Conservation (phyloP, 2,329 filamentous ascomycete genomes). For the Cytospora piceae region DNA sequence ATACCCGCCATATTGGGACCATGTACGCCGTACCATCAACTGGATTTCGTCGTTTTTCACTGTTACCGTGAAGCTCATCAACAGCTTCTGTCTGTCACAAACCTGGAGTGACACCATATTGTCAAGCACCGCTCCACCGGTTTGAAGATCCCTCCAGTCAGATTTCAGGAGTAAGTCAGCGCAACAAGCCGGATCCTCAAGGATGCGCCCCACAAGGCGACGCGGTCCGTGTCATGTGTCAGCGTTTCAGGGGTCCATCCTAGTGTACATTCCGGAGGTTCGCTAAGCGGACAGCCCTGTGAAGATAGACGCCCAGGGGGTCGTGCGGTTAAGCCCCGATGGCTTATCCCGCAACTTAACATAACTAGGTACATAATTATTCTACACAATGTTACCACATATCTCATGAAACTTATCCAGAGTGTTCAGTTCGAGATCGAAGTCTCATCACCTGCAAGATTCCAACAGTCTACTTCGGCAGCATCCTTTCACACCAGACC, state of each 20-base stretch:
- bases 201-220: background rate
- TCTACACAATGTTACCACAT: too few species aligned
- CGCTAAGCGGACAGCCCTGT: background rate
- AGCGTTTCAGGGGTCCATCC: background rate
- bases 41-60: background rate
- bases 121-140: background rate
- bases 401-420: too few species aligned
- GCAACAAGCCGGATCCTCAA: background rate
- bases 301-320: background rate
- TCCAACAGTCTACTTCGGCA: background rate
- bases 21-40: too few species aligned
- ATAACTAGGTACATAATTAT: too few species aligned
- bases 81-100: background rate
- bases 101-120: background rate
- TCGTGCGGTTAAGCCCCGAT: background rate
- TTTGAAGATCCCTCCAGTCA: background rate
- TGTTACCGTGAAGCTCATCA: background rate
- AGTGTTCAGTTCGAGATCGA: too few species aligned
- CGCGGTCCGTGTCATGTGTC: background rate
- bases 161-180: background rate
- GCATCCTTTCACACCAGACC: slow-evolving; percentile 34
- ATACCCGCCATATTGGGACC: background rate
- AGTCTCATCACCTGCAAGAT: too few species aligned
- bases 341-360: too few species aligned
- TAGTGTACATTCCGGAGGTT: background rate